Evolutionary conservation across 495 filamentous ascomycete species (phyloP), one percentile per base, ranked within the genome.

Genomic region (Staphylotrichum tortipilum): DNA sequence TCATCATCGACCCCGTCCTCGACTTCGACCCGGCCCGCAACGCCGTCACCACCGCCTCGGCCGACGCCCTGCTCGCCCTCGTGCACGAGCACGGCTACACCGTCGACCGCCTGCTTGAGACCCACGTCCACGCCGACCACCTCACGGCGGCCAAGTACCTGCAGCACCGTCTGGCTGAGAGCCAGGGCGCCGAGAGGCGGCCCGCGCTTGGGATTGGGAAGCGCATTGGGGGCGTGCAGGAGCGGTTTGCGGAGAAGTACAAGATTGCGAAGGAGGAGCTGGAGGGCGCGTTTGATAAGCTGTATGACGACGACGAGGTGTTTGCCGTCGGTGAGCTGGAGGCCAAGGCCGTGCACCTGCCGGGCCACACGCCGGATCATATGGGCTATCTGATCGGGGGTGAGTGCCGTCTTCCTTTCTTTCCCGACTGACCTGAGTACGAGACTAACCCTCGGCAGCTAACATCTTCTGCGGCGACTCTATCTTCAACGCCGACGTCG

Each of bases 401-500:
- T 67, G 43, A 36, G 56, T 54, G 15, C 18, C 30, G 10, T 24
- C 11, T 7, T 0, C 14, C 12, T 21, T 18, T 7, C 4, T 15
- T 36, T 46, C 24, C 50, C 35, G 12, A 38, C n/a, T 22, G 9
- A 38, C 11, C n/a, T n/a, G n/a, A n/a, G n/a, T n/a, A n/a, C n/a
- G n/a, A n/a, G n/a, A 10, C 26, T 28, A 10, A 19, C 9, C 11
- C 18, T 35, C 45, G 66, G 64, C n/a, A 56, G 53, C 30, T 21
- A 81, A 82, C 52, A 64, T 81, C n/a, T 82, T 83, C 61, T 71
- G 68, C 39, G 80, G 80, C 17, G 80, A 82, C 61, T 78, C 78
- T 7, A 59, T 83, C 46, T 81, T 82, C 66, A 68, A 81, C 54
- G 58, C 66, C 7, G 79, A 82, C 50, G 64, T 83, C 18, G 79